Evolutionary conservation across 2,329 filamentous ascomycete species (phyloP).

Genomic region (Diaporthe sp.): DNA sequence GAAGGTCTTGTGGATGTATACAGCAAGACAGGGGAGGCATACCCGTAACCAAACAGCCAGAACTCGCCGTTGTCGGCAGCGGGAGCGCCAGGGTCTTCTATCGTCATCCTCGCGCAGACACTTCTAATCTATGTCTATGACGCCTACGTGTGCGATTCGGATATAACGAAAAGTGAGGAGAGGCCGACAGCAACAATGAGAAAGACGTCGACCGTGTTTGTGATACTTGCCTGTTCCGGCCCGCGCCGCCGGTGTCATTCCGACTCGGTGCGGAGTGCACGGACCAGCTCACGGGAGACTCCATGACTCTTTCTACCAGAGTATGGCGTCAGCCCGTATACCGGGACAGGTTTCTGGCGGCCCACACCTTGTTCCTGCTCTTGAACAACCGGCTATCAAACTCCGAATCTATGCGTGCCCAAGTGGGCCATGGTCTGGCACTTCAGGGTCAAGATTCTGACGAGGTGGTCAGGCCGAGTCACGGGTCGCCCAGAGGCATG

Average conservation of each 20-base stretch:
- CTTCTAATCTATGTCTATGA: too few relatives aligned
- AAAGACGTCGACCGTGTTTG: slow-evolving; percentile 7
- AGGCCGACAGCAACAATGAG: neutral
- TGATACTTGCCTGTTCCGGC: neutral
- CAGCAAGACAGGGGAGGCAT: slow-evolving; percentile 32
- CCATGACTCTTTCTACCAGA: neutral
- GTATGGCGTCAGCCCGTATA: neutral
- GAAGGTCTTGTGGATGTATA: neutral
- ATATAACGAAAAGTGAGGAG: neutral
- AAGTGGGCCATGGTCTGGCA: neutral
- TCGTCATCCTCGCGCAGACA: slow-evolving; percentile 48
- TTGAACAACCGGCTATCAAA: neutral
- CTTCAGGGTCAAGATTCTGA: neutral
- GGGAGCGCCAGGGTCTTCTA: slow-evolving; percentile 39
- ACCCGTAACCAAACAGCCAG: slow-evolving; percentile 99
- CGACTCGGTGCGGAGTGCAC: slow-evolving; percentile 4
- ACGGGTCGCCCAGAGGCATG: neutral
- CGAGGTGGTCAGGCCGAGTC: neutral
- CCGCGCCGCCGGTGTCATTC: neutral
- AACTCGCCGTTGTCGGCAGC: slow-evolving; percentile 70
- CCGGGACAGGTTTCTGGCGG: neutral
- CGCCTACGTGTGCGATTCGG: neutral
- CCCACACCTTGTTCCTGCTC: neutral
- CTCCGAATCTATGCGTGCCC: neutral
- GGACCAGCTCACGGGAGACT: slow-evolving; percentile 1